Base-by-base conservation (phyloP, 2,329 filamentous ascomycete species). In the Parasarocladium wereldwijsianum region DNA sequence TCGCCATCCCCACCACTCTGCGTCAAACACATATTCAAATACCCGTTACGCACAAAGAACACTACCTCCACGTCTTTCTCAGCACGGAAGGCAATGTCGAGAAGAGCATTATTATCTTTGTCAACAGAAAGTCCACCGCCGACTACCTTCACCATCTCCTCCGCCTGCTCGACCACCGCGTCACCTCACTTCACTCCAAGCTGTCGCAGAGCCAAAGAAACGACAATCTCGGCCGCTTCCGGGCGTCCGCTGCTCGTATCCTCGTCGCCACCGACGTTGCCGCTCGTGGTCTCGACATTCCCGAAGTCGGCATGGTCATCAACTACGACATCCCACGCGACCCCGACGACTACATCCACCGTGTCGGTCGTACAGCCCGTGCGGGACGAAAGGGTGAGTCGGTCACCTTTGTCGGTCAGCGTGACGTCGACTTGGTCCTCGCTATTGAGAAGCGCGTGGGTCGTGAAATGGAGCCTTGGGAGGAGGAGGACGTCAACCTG, bases 271-370 rank as follows among this genome's bases (percentile, higher is more conserved):
- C 90, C 0, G 90, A 98, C 49, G 86, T 98, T 10, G 90, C 90
- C 1, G 82, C 85, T 13, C 72, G 90, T 51, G 90, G 90, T 64
- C 70, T 98, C 4, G 90, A 98, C 57, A 94, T 98, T 37, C 87
- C 87, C 2, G 81, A 85, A 41, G 87, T 96, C 6, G 77, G 70
- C 32, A 57, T 96, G 11, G 90, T 98, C 3, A 61, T 98, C 47
- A 96, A 98, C 55, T 98, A 86, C 54, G 90, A 98, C 49, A 73
- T 98, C 1, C 90, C 90, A 0, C 75, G 87, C n/a, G 84, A 94
- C 47, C 84, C 87, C 3, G 86, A 94, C 50, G 87, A 94, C 54
- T 98, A 98, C 52, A 90, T 98, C 40, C 90, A 98, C 58, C 75
- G 90, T 9, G 87, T 94, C 29, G 90, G 90, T 51, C 78, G 90